Evolutionary conservation across 2,329 filamentous ascomycete species (phyloP).

Genomic region (Phoma herbarum): DNA sequence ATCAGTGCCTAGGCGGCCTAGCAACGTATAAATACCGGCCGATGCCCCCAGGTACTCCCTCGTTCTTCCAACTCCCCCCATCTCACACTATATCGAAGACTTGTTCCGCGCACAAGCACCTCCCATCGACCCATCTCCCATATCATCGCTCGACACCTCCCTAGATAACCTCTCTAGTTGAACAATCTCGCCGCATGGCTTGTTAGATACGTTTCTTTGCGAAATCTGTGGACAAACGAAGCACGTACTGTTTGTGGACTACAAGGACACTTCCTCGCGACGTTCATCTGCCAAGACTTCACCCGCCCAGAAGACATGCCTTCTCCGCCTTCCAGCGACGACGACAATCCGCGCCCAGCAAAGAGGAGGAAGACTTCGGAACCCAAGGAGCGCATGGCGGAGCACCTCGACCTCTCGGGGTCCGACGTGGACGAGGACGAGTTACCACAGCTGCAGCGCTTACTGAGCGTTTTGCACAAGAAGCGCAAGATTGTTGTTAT

Average conservation of each 20-base stretch:
- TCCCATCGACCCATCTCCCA: background rate
- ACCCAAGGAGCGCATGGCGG: slow-evolving; percentile 75
- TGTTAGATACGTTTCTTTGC: background rate
- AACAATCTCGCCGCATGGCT: background rate
- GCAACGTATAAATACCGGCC: background rate
- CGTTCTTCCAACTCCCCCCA: background rate
- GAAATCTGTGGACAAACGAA: background rate
- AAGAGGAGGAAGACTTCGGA: slow-evolving; percentile 73
- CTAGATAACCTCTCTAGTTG: background rate
- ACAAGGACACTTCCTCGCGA: slow-evolving; percentile 51
- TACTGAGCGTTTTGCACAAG: slow-evolving; percentile 79
- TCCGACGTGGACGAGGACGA: slow-evolving; percentile 66
- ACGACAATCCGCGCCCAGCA: slow-evolving; percentile 72
- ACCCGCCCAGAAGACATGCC: slow-evolving; percentile 58
- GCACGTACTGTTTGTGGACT: background rate
- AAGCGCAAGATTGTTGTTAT: slow-evolving; percentile 98
- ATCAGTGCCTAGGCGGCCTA: background rate
- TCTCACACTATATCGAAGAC: background rate
- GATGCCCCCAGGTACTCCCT: background rate
- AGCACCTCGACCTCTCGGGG: slow-evolving; percentile 76
- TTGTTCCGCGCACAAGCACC: background rate
- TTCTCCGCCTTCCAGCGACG: slow-evolving; percentile 57
- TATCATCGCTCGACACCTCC: background rate
- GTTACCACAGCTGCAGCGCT: slow-evolving; percentile 67
- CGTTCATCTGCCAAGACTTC: slow-evolving; percentile 57